phyloP scores from a whole-genome alignment of 306 rosid species.

The Corylus avellana region DNA sequence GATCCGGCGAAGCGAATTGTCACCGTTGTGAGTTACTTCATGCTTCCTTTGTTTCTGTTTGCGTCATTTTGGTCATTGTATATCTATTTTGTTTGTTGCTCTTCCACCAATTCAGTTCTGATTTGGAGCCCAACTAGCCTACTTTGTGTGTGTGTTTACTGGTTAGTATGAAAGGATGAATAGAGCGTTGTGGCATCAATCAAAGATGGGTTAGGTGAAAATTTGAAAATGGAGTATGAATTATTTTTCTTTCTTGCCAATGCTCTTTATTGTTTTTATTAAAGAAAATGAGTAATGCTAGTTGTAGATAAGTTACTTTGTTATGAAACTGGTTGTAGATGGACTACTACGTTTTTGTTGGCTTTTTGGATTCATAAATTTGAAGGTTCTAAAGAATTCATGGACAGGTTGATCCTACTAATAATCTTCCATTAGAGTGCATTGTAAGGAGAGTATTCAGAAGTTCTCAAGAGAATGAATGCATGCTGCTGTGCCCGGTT shows the following conservation, averaged over 20 bases:
- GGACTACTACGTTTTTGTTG: neutral
- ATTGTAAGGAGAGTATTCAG: conserved; percentile 79
- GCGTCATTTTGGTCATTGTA: neutral
- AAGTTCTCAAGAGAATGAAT: conserved; percentile 75
- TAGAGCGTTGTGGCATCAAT: neutral
- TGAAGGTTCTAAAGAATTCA: conserved; percentile 22
- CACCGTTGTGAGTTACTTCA: conserved; percentile 54
- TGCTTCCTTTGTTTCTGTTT: conserved; percentile 1
- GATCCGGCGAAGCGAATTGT: conserved; percentile 61
- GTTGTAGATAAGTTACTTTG: neutral
- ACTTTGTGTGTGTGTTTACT: neutral
- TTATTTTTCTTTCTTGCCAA: neutral
- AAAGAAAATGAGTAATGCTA: neutral
- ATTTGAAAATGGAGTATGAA: neutral
- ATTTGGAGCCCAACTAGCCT: neutral
- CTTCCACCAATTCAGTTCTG: neutral
- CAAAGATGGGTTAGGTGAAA: neutral
- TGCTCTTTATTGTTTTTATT: neutral
- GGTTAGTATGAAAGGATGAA: neutral
- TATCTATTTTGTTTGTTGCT: neutral
- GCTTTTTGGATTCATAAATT: conserved; percentile 2
- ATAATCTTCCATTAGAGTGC: conserved; percentile 76
- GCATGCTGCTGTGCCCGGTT: conserved; percentile 85
- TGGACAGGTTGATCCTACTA: conserved; percentile 79
- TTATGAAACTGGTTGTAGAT: neutral